Evolutionary conservation across 768 basidiomycete genomes (phyloP).

Genomic region (Phanerochaete carnosa): DNA sequence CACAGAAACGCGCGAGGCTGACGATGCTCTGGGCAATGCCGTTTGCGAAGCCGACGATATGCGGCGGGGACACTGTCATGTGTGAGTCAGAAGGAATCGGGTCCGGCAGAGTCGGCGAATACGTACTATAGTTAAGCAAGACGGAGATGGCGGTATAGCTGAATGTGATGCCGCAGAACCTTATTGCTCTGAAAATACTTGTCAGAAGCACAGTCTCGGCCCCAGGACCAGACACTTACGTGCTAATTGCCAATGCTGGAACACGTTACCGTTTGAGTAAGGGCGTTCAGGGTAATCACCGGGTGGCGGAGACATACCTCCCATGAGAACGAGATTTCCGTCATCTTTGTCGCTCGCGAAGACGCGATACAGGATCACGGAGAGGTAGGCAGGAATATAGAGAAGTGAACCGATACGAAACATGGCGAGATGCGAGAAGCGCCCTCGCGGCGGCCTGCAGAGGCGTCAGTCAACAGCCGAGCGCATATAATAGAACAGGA

Average conservation of each 20-base stretch:
- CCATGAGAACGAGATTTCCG: constrained; percentile 79
- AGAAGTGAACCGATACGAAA: constrained; percentile 83
- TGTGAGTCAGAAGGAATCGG: not conserved
- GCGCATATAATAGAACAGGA: not conserved
- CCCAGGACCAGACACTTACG: constrained; percentile 47
- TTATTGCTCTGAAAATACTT: constrained; percentile 57
- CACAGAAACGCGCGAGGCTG: constrained; percentile 87
- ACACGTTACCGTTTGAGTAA: not conserved
- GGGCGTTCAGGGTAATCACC: not conserved
- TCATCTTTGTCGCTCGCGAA: constrained; percentile 69
- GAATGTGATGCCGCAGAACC: constrained; percentile 87
- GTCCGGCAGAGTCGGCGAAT: not conserved
- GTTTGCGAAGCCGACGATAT: constrained; percentile 87
- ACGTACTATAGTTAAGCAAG: constrained; percentile 78
- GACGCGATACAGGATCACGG: constrained; percentile 67
- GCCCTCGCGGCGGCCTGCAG: constrained; percentile 70
- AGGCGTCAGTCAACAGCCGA: not conserved
- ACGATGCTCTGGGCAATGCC: constrained; percentile 96
- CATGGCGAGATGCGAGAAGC: constrained; percentile 85
- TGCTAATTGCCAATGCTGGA: constrained; percentile 72
- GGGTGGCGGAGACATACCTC: constrained; percentile 45
- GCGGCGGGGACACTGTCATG: constrained; percentile 80
- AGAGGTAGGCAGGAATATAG: constrained; percentile 88
- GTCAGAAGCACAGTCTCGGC: not conserved
- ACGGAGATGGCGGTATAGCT: constrained; percentile 90